A percentile compares a stretch with the other conserved stretches of the same genome.
These are phyloP conservation scores for Fraxinus nigra DNA, from an alignment of 305 asterid species.

Conservation along the genomic window DNA sequence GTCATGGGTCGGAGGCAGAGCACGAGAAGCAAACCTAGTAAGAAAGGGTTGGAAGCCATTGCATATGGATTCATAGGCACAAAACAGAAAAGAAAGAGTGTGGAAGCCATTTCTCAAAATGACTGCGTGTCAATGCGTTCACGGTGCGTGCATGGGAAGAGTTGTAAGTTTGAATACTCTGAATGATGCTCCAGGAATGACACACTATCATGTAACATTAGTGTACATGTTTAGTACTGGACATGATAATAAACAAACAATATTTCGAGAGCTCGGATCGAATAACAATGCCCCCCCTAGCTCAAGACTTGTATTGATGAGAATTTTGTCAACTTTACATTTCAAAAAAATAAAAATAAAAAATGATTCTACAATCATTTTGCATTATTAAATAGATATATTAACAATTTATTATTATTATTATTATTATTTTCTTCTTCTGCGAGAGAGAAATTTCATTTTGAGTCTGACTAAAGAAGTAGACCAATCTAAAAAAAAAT, in stretches of 20 bases:
- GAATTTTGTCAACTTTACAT: background rate
- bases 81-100: conserved; percentile 33
- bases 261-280: background rate
- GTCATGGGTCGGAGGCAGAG: conserved; percentile 49
- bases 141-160: conserved; percentile 28
- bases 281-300: background rate
- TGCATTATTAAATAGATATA: background rate
- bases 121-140: conserved; percentile 31
- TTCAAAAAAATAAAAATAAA: background rate
- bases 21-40: conserved; percentile 61
- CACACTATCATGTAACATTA: background rate
- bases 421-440: background rate
- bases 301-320: background rate
- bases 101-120: conserved; percentile 26
- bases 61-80: conserved; percentile 53
- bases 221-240: background rate
- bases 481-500: background rate
- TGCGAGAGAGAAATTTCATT: background rate
- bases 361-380: background rate
- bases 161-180: background rate
- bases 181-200: conserved; percentile 11
- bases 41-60: conserved; percentile 62
- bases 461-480: background rate
- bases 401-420: too few relatives aligned
- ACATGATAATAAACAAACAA: background rate